Evolutionary conservation across 2,329 filamentous ascomycete genomes (phyloP).

Genomic region (Epichloe hybrida): DNA sequence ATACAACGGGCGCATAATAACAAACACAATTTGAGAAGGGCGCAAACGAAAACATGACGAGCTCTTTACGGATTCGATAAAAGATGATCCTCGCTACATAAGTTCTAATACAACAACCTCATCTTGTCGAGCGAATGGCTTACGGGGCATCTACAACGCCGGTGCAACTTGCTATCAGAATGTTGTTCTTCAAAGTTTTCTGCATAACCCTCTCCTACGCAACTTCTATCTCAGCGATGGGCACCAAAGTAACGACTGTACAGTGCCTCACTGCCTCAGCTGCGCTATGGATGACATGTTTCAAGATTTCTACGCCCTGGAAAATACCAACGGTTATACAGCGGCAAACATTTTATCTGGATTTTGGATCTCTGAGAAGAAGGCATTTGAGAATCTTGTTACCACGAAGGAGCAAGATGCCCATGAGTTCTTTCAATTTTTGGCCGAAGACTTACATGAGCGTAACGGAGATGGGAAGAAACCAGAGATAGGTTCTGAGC

Average conservation of each 20-base stretch:
- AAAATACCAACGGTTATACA: conserved; percentile 79
- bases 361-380: conserved; percentile 76
- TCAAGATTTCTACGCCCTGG: conserved; percentile 55
- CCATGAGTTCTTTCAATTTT: conserved; percentile 92
- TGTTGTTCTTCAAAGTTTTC: conserved; percentile 81
- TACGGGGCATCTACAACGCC: conserved; percentile 90
- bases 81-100: conserved; percentile 66
- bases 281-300: conserved; percentile 64
- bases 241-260: conserved; percentile 66
- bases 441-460: conserved; percentile 81
- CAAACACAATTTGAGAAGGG: conserved; percentile 20
- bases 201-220: conserved; percentile 84
- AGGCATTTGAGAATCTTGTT: conserved; percentile 59
- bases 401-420: conserved; percentile 94
- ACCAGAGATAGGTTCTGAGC: conserved; percentile 44
- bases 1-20: background rate
- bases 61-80: conserved; percentile 46
- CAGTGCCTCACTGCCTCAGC: conserved; percentile 46
- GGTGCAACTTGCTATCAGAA: conserved; percentile 99
- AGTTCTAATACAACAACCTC: conserved; percentile 64
- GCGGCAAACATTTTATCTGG: conserved; percentile 79
- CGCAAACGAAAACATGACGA: conserved; percentile 70
- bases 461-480: conserved; percentile 60
- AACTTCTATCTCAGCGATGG: conserved; percentile 89
- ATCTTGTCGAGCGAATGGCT: conserved; percentile 73